These are phyloP conservation scores for Lactarius indigo DNA, from an alignment of 768 basidiomycete species.

Conservation along the genomic window DNA sequence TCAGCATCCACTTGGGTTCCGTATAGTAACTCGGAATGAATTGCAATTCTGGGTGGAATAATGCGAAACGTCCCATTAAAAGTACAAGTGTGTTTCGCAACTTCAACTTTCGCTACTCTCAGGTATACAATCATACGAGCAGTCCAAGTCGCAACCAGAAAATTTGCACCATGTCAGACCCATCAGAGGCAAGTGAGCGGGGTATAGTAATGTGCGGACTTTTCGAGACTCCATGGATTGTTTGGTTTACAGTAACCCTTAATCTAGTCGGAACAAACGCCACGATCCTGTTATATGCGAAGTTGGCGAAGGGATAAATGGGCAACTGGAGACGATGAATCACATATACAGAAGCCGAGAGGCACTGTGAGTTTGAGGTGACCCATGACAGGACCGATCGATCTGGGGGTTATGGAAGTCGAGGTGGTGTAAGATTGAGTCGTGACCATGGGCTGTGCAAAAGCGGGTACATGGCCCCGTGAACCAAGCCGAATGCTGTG, in stretches of 20 bases:
- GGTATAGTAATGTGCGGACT: background rate
- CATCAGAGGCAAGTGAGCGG: background rate
- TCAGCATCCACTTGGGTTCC: constrained; percentile 3
- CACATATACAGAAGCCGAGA: background rate
- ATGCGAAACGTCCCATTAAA: background rate
- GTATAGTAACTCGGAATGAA: background rate
- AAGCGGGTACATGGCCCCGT: background rate
- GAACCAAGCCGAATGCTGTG: background rate
- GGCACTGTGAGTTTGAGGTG: background rate
- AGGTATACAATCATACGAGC: background rate
- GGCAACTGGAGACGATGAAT: background rate
- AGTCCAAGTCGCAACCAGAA: background rate
- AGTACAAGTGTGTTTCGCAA: background rate
- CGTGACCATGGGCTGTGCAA: constrained; percentile 3
- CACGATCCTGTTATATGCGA: background rate
- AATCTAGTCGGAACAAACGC: background rate
- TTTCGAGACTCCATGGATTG: background rate
- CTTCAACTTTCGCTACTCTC: too few species aligned
- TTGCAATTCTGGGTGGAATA: background rate
- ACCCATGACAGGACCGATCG: background rate
- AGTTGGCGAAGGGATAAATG: background rate
- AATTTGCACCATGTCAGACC: background rate
- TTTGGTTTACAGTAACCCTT: background rate
- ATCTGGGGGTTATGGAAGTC: background rate
- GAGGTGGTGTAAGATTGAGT: background rate